Evolutionary conservation across 2,329 filamentous ascomycete species (phyloP), one percentile per base, ranked within the genome.

Genomic region (Fusarium lyarnte): DNA sequence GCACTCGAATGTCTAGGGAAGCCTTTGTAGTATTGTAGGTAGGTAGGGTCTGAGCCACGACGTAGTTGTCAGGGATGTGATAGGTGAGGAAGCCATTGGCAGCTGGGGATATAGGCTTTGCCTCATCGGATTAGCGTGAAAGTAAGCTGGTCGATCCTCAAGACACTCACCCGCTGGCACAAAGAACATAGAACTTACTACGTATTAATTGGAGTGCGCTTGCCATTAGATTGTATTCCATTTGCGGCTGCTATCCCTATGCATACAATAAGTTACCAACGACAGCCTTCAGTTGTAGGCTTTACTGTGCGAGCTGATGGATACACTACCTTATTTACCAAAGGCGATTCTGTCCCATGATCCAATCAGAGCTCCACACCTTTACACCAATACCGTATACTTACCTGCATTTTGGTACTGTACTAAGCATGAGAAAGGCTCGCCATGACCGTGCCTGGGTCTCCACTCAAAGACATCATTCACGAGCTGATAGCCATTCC

Each of bases 51-150:
- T 46, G 53, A 63, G 66, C 46, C 61, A 73, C 70, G 66, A 67
- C 58, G 66, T 67, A 70, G 57, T 33, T 51, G 52, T 58, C 57
- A 45, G 29, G 57, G 38, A 57, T 58, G 53, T 73, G 62, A 70
- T 73, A 63, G 70, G 58, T n/a, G 39, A 63, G 39, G 43, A 35
- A 47, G 41, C 31, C 36, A 36, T 55, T 58, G 54, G 59, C 38
- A 70, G 55, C 45, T 45, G 47, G 55, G 45, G 39, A 29, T 29
- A 54, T 46, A 39, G 39, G 27, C 47, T 46, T 63, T 60, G 47
- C 66, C 52, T 27, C 23, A 42, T 66, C 42, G 58, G 53, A 41
- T 57, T 66, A 68, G 64, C 17, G 36, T 35, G 36, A 19, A 39
- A n/a, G 13, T 45, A 49, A 52, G n/a, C 45, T 45, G 31, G 41